Percentiles rank a stretch among this genome's conserved stretches.
These are phyloP conservation scores for Claviceps paspali DNA, from an alignment of 2,329 filamentous ascomycete species.

Conservation along the genomic window DNA sequence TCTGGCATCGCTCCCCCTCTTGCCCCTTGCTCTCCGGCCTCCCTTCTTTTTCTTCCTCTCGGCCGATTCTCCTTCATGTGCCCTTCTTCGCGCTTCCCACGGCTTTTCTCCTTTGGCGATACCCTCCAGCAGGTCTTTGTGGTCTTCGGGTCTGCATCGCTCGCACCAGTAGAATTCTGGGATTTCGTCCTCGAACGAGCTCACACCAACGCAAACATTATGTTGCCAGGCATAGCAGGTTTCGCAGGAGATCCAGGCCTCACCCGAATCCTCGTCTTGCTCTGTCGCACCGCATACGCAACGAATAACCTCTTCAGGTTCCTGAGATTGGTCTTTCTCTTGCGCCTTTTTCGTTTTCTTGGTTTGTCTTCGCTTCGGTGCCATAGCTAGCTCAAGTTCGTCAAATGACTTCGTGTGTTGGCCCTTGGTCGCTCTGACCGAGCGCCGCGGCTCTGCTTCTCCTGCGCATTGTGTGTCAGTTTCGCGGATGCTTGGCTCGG, in stretches of 20 bases:
- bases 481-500: neutral
- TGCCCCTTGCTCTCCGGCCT: slow-evolving; percentile 48
- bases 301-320: slow-evolving; percentile 63
- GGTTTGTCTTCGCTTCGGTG: slow-evolving; percentile 36
- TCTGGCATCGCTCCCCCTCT: slow-evolving; percentile 48
- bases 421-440: slow-evolving; percentile 90
- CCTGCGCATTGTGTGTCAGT: slow-evolving; percentile 13
- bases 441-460: slow-evolving; percentile 71
- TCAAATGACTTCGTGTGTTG: slow-evolving; percentile 85
- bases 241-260: slow-evolving; percentile 94
- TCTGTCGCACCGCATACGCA: slow-evolving; percentile 85
- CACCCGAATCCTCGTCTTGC: slow-evolving; percentile 70
- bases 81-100: slow-evolving; percentile 59
- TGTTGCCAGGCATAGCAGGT: slow-evolving; percentile 91
- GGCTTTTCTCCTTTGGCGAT: slow-evolving; percentile 69
- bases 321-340: slow-evolving; percentile 39
- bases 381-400: slow-evolving; percentile 45
- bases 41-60: slow-evolving; percentile 41
- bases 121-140: slow-evolving; percentile 64
- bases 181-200: slow-evolving; percentile 60
- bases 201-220: slow-evolving; percentile 85
- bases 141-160: slow-evolving; percentile 68
- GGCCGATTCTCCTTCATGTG: slow-evolving; percentile 47
- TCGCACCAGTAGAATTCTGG: slow-evolving; percentile 88
- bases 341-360: slow-evolving; percentile 44